Evolutionary conservation across 2,329 filamentous ascomycete species (phyloP), one percentile per base, ranked within the genome.

Genomic region (Fusarium ambrosium): DNA sequence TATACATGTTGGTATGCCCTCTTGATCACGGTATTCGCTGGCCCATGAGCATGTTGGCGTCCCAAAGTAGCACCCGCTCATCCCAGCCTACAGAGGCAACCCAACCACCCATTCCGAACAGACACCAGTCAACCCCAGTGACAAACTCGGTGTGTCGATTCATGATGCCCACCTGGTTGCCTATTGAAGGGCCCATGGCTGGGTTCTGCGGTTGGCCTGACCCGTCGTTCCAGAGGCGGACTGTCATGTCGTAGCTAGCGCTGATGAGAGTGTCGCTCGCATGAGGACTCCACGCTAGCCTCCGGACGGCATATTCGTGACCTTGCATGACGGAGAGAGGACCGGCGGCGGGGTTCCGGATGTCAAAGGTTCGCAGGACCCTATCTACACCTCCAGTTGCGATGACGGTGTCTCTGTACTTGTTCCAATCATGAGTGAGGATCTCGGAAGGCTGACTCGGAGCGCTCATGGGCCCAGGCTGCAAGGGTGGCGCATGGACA

Each of bases 371-470:
- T 58, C 97, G 92, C 70, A 99, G 92, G 20, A 93, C 86, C 64
- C 94, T 90, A 82, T 99, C 97, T 4, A 98, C 97, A 64, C 97
- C 96, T 1, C 91, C 97, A 0, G 95, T 95, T 0, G 97, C 97
- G 64, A 99, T 86, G 29, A 98, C 87, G 0, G 92, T 93, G 75
- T 95, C 91, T 43, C 93, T 90, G 85, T 99, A 99, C 84, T 99
- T 99, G 86, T 99, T 99, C 97, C 97, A 99, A 83, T 99, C 97
- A 84, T 98, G 97, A 0, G 95, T 98, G 36, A 99, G 89, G 41
- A 94, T 91, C 86, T 99, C 97, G 11, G 91, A 89, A 0, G 95
- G 95, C n/a, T 91, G 86, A 36, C 82, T 84, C 37, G 84, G 81
- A 84, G 85, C 60, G 79, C 82, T 68, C 75, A 80, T 32, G 73